Evolutionary conservation across 108 stramenopile species (phyloP).

Genomic region (Thalassiosira profunda): DNA sequence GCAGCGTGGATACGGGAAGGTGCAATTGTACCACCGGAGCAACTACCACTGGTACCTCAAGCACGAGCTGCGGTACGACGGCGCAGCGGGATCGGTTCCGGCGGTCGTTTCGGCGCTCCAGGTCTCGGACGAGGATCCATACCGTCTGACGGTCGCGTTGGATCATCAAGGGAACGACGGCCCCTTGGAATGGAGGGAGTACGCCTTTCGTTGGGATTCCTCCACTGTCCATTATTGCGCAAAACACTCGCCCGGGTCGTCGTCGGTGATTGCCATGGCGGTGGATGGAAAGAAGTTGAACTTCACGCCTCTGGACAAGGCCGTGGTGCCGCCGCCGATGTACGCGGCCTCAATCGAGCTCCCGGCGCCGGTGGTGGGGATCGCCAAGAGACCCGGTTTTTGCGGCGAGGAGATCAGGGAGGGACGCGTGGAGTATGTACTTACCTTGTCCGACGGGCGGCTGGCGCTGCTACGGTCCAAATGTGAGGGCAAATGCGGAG

Average conservation of each 20-base stretch:
- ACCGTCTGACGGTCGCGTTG: slow-evolving; percentile 42
- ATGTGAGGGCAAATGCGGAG: neutral
- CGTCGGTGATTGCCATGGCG: slow-evolving; percentile 63
- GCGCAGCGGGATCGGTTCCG: slow-evolving; percentile 9
- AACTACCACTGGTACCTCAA: slow-evolving; percentile 96
- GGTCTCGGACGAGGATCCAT: slow-evolving; percentile 72
- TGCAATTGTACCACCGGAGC: slow-evolving; percentile 87
- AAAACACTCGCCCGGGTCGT: slow-evolving; percentile 16
- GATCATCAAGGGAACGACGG: slow-evolving; percentile 1
- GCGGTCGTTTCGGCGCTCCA: slow-evolving; percentile 26
- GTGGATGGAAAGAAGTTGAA: slow-evolving; percentile 80
- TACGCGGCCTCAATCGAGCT: slow-evolving; percentile 55
- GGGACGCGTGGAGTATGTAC: slow-evolving; percentile 20
- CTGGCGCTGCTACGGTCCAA: slow-evolving; percentile 41
- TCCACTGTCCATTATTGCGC: slow-evolving; percentile 49
- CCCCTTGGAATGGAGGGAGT: slow-evolving; percentile 58
- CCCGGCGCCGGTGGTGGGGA: slow-evolving; percentile 54
- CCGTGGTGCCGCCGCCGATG: slow-evolving; percentile 91
- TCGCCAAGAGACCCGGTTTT: slow-evolving; percentile 43
- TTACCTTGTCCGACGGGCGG: slow-evolving; percentile 51
- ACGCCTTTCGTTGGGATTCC: slow-evolving; percentile 78
- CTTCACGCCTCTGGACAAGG: slow-evolving; percentile 77
- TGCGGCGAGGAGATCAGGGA: slow-evolving; percentile 9
- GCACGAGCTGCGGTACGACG: slow-evolving; percentile 65
- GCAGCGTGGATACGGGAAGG: slow-evolving; percentile 45